Base-by-base conservation (phyloP, 2,329 filamentous ascomycete genomes). In the Paecilomyces variotii region DNA sequence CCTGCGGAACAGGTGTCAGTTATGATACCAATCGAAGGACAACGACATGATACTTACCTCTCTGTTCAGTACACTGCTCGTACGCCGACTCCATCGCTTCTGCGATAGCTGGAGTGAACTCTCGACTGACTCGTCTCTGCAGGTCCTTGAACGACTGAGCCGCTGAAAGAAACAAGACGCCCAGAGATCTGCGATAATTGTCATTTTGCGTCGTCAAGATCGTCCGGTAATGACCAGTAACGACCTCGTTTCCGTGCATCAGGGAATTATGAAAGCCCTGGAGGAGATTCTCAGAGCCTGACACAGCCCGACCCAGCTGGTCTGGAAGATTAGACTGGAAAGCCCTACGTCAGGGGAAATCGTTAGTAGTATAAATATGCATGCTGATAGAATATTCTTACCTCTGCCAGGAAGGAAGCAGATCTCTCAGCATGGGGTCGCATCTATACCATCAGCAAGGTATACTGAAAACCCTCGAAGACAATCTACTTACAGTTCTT, bases 81-180 rank as follows among this genome's bases (percentile, higher is more conserved):
- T 86, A 86, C 0, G 74, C 78, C 1, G 68, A 59, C 1, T 62
- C 60, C 79, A 87, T 84, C 32, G 68, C 69, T 1, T 62, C 51
- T 3, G 71, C 66, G 56, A 86, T 78, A 2, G 73, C 72, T 0
- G 81, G 82, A 0, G 74, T 76, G 58, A 86, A 84, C 34, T 80
- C 72, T 3, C 83, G 79, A 63, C 79, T 85, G 14, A 45, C n/a
- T 80, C 78, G 3, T 83, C 79, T 30, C 79, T 76, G 70, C 0
- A 80, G 58, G 5, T 74, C 69, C 0, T 68, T 65, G 35, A 84
- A 74, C 4, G 74, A 68, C 63, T 39, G 67, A 63, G 53, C 59
- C 60, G 28, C 68, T 73, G 61, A 68, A 70, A 45, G 68, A 64
- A 35, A 39, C 55, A 57, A 14, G 67, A 34, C 26, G 55, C 60